Evolutionary conservation across 2,329 filamentous ascomycete genomes (phyloP).

Genomic region (Neofusicoccum laricinum): DNA sequence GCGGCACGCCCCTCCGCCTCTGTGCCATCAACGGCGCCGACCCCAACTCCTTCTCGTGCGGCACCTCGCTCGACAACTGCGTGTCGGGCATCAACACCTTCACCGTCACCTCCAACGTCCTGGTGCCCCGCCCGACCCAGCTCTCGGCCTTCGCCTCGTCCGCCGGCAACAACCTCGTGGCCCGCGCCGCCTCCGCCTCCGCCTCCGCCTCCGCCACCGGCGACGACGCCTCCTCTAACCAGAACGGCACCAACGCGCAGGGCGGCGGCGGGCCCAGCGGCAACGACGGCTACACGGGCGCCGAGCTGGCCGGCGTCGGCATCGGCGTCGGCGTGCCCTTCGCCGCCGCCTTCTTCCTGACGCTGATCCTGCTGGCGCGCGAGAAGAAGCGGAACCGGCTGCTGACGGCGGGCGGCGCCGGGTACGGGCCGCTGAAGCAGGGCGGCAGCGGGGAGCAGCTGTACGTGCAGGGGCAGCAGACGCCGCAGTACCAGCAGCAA

Average conservation of each 20-base stretch:
- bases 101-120: neutral
- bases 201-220: neutral
- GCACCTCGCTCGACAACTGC: neutral
- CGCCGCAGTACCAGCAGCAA: neutral
- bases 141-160: neutral
- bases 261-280: neutral
- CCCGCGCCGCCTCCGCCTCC: neutral
- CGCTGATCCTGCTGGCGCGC: neutral
- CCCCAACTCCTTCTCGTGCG: neutral
- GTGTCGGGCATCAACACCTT: neutral
- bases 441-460: constrained; percentile 14
- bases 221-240: neutral
- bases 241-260: neutral
- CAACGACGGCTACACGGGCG: constrained; percentile 2
- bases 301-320: constrained; percentile 12
- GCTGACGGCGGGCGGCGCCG: neutral
- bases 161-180: neutral
- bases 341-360: neutral
- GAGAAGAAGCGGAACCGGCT: neutral
- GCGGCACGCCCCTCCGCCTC: neutral
- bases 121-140: neutral
- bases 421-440: constrained; percentile 2
- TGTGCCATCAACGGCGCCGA: neutral
- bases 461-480: constrained; percentile 21
- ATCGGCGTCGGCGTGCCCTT: constrained; percentile 13